Evolutionary conservation across 768 basidiomycete species (phyloP).

Genomic region (Infundibulicybe gibba): DNA sequence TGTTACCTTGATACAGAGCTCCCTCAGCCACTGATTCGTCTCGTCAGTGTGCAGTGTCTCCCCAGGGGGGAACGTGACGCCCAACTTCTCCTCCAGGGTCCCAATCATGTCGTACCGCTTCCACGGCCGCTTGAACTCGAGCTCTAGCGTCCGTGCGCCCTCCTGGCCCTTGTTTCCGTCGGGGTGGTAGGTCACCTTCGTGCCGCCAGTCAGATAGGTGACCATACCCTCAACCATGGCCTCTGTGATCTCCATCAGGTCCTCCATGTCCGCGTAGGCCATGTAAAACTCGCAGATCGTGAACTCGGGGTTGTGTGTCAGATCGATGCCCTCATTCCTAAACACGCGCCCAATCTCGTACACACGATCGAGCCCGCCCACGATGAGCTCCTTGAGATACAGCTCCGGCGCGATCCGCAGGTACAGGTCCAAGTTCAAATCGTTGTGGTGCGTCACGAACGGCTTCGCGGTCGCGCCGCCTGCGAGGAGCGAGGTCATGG

Average conservation of each 20-base stretch:
- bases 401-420: constrained; percentile 97
- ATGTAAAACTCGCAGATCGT: constrained; percentile 99
- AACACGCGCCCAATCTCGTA: constrained; percentile 99
- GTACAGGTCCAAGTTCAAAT: constrained; percentile 93
- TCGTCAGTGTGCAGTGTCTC: constrained; percentile 85
- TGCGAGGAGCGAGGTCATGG: constrained; percentile 94
- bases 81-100: constrained; percentile 92
- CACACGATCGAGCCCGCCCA: constrained; percentile 95
- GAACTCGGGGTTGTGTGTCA: constrained; percentile 99
- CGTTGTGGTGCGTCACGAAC: constrained; percentile 98
- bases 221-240: constrained; percentile 87
- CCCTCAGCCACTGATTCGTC: constrained; percentile 85
- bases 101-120: constrained; percentile 98
- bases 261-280: constrained; percentile 99
- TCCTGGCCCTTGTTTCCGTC: constrained; percentile 85
- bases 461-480: constrained; percentile 99
- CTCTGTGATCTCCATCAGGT: constrained; percentile 97
- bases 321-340: constrained; percentile 97
- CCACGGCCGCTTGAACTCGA: constrained; percentile 94
- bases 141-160: constrained; percentile 55
- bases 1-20: constrained; percentile 77
- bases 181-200: constrained; percentile 83
- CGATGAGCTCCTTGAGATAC: constrained; percentile 95
- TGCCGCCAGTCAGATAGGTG: constrained; percentile 74
- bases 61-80: constrained; percentile 89